These are phyloP conservation scores for Phaffia australis DNA, from an alignment of 768 basidiomycete species.

Conservation along the genomic window DNA sequence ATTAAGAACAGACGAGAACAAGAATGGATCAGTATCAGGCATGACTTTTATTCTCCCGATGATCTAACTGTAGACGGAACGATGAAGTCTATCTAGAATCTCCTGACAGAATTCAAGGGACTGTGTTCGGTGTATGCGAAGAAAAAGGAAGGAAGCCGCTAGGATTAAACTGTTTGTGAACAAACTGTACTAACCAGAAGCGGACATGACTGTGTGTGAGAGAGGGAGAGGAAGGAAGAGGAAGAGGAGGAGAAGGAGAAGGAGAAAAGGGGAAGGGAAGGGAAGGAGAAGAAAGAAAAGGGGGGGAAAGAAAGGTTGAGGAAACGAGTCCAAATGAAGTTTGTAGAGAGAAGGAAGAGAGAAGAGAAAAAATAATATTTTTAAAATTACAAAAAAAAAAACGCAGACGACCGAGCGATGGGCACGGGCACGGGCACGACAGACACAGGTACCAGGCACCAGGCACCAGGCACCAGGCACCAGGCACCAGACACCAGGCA, in stretches of 20 bases:
- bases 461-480: too few species aligned
- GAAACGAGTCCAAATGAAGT: not conserved
- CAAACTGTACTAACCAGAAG: too few species aligned
- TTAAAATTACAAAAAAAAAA: too few species aligned
- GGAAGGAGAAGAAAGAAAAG: constrained; percentile 4
- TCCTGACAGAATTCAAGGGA: constrained; percentile 39
- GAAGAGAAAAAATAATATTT: not conserved
- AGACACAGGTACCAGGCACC: too few species aligned
- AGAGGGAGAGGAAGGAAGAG: constrained; percentile 9
- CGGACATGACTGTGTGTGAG: not conserved
- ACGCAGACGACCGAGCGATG: too few species aligned
- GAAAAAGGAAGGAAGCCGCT: not conserved
- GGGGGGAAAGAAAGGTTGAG: not conserved
- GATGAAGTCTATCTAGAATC: constrained; percentile 47
- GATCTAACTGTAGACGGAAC: constrained; percentile 51
- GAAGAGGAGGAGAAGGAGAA: constrained; percentile 9
- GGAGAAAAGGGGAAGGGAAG: constrained; percentile 8
- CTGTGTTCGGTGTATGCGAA: constrained; percentile 43
- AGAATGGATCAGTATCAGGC: not conserved
- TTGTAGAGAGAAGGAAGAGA: not conserved
- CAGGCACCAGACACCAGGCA: too few species aligned
- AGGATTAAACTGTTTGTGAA: too few species aligned
- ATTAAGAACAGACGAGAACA: not conserved
- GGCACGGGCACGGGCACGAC: too few species aligned
- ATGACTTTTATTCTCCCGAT: not conserved